These are phyloP conservation scores for Starmerella roubikii DNA, from an alignment of 805 yeast species.

Conservation along the genomic window DNA sequence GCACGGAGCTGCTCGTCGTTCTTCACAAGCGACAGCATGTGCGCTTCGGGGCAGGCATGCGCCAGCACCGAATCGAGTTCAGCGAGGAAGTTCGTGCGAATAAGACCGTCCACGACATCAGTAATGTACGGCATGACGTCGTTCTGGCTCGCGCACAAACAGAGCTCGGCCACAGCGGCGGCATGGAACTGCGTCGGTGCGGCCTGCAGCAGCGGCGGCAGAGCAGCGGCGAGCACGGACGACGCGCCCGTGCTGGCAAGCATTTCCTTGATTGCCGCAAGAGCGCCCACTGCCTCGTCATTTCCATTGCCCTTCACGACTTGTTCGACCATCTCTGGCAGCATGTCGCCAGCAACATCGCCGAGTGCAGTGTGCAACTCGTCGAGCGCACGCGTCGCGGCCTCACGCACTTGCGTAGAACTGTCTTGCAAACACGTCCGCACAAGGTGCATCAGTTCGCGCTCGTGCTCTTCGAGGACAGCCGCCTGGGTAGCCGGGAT, in stretches of 20 bases:
- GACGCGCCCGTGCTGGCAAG: slow-evolving; percentile 74
- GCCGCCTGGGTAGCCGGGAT: slow-evolving; percentile 50
- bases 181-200: slow-evolving; percentile 44
- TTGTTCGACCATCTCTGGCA: slow-evolving; percentile 68
- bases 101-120: slow-evolving; percentile 58
- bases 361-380: slow-evolving; percentile 73
- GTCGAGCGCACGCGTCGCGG: slow-evolving; percentile 88
- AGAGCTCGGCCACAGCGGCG: slow-evolving; percentile 27
- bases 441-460: slow-evolving; percentile 55
- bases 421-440: slow-evolving; percentile 64
- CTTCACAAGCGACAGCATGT: slow-evolving; percentile 59
- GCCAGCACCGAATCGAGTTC: slow-evolving; percentile 62
- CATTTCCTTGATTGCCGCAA: slow-evolving; percentile 78
- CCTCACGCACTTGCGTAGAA: slow-evolving; percentile 61
- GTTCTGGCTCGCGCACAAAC: slow-evolving; percentile 26
- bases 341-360: slow-evolving; percentile 69
- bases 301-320: slow-evolving; percentile 35
- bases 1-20: slow-evolving; percentile 52
- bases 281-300: slow-evolving; percentile 45
- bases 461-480: slow-evolving; percentile 50
- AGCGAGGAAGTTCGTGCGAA: slow-evolving; percentile 25
- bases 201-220: slow-evolving; percentile 59
- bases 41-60: slow-evolving; percentile 33
- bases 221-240: slow-evolving; percentile 81
- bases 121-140: slow-evolving; percentile 38